Percentiles rank a stretch among this genome's conserved stretches.
Evolutionary conservation across 345 rosid species (phyloP).

Genomic region (sweet orange (Citrus sinensis)): DVS_A1.0 CM039165.1:14935001-14935500

Average conservation of each 20-base stretch:
- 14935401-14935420: conserved; percentile 41
- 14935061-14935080: too few species aligned
- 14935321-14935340: conserved; percentile 44
- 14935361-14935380: conserved; percentile 53
- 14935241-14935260: neutral
- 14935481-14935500: conserved; percentile 39
- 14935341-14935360: conserved; percentile 55
- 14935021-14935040: too few species aligned
- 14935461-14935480: conserved; percentile 48
- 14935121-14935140: too few species aligned
- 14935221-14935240: too few species aligned
- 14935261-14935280: conserved; percentile 27
- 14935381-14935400: conserved; percentile 47
- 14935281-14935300: conserved; percentile 32
- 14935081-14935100: too few species aligned
- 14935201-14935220: too few species aligned
- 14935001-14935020: too few species aligned
- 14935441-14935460: conserved; percentile 47
- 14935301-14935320: conserved; percentile 31
- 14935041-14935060: too few species aligned
- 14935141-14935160: too few species aligned
- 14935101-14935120: too few species aligned
- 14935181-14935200: too few species aligned
- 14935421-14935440: conserved; percentile 57
- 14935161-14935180: too few species aligned